Evolutionary conservation across 2,329 filamentous ascomycete species (phyloP), one percentile per base, ranked within the genome.

Genomic region (Graphilbum sp.): DNA sequence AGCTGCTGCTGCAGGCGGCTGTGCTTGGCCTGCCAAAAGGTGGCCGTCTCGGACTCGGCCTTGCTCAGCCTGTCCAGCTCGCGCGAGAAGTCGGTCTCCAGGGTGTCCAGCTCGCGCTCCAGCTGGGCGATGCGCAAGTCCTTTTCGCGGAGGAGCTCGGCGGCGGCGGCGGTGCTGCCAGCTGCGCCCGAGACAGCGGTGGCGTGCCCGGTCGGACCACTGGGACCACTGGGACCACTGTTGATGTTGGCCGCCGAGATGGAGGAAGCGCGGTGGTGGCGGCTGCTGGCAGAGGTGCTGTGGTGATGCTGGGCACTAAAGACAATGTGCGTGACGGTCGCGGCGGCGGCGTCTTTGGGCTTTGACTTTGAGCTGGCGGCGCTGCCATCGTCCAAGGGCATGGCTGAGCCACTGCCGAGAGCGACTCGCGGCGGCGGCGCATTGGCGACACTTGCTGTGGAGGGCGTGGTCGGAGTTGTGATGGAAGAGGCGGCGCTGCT

Each of bases 21-120:
- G 53, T 72, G 64, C 48, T 70, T 72, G 33, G 61, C 52, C 53
- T 75, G 69, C 69, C 72, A 75, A 50, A 68, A 72, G 13, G 61
- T 60, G 3, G 68, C 60, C 36, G 62, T 65, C 51, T 73, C 68
- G 53, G 61, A 64, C 56, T 75, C 69, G 50, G 62, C 61, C 50
- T 62, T 58, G 47, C 61, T 64, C 16, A 73, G 59, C 45, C 58
- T 59, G 49, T 70, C 66, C 16, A 75, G 59, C 49, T 72, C 62
- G 27, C 59, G 60, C 38, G 58, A 54, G 50, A 75, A 73, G 49
- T 72, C 67, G 39, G 51, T 50, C 49, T 71, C 64, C 62, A 72
- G 68, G 24, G 61, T 52, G 13, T 49, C 53, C 40, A 75, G 58
- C 49, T 74, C 69, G 35, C 56, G 59, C 51, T 72, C 61, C 32